Evolutionary conservation across 2,329 filamentous ascomycete genomes (phyloP), one percentile per base, ranked within the genome.

Genomic region (Fusarium burgessii): DNA sequence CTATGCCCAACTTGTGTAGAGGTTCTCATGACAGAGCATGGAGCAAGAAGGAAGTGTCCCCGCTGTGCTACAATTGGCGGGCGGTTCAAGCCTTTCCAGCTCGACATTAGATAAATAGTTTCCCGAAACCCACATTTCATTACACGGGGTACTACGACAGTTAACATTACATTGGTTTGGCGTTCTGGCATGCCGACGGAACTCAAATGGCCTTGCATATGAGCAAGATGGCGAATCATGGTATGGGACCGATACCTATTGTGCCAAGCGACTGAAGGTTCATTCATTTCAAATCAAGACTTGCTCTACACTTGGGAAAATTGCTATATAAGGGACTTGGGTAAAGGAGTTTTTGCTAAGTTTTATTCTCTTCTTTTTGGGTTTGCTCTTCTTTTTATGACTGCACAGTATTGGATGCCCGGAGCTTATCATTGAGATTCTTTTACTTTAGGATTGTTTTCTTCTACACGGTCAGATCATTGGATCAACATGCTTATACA

Each of bases 1-100:
- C 88, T 98, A 52, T 98, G 96, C 80, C 90, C 91, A 70, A 90
- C 94, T 64, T 98, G 95, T 77, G 94, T 98, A 62, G 92, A 94
- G 76, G 89, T 93, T 36, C 85, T 95, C 59, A 90, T 93, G 81
- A 89, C 88, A 74, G 92, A 94, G 78, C 91, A 94, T 78, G 90
- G 92, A 54, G 92, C 92, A 15, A 84, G 92, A 68, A 88, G 91
- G 76, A 93, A 92, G 78, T 96, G 93, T 82, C 93, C 93, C 62
- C 87, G 91, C 71, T 96, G 93, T 78, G 91, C 91, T 59, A 93
- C 91, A 41, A 91, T 95, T 69, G 93, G 93, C 58, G 92, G 91
- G 57, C 89, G 90, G 68, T 95, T 94, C 82, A 95, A 95, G 82
- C 92, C 92, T 43, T 95, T 96, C 81, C 92, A 95, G 82, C 85